phyloP scores from a whole-genome alignment of 2,329 filamentous ascomycete genomes.

The Aureobasidium leucospermi region DNA sequence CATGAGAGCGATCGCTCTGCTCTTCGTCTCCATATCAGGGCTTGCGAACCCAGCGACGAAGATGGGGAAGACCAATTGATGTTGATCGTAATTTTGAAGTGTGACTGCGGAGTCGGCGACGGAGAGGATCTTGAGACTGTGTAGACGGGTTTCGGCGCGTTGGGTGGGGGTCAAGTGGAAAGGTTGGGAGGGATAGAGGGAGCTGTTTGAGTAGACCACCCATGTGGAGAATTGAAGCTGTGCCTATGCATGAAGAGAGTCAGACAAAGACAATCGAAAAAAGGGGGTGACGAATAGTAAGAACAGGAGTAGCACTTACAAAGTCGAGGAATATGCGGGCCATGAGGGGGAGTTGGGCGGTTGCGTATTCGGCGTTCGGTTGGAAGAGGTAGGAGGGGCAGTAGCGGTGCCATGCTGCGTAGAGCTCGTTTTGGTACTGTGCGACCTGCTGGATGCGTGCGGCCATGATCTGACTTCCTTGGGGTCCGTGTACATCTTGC shows the following conservation, averaged over 20 bases:
- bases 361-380: conserved; percentile 18
- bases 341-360: conserved; percentile 26
- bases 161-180: conserved; percentile 32
- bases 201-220: conserved; percentile 47
- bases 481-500: neutral
- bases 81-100: conserved; percentile 33
- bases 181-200: conserved; percentile 48
- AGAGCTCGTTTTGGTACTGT: conserved; percentile 24
- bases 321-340: conserved; percentile 33
- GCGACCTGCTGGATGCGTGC: conserved; percentile 20
- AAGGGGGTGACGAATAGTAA: neutral
- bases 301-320: conserved; percentile 29
- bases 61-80: conserved; percentile 45
- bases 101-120: conserved; percentile 36
- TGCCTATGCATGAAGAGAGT: neutral
- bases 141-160: conserved; percentile 37
- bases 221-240: conserved; percentile 18
- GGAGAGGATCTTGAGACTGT: conserved; percentile 38
- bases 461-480: conserved; percentile 14
- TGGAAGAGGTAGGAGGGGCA: conserved; percentile 23
- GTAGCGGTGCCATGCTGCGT: conserved; percentile 22
- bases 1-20: conserved; percentile 42
- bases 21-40: conserved; percentile 35
- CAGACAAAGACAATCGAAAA: neutral
- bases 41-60: conserved; percentile 47